Percentiles rank a stretch among this genome's conserved stretches.
Conservation (phyloP, 1,284 basidiomycete genomes). For the Trametes polyzona region DNA sequence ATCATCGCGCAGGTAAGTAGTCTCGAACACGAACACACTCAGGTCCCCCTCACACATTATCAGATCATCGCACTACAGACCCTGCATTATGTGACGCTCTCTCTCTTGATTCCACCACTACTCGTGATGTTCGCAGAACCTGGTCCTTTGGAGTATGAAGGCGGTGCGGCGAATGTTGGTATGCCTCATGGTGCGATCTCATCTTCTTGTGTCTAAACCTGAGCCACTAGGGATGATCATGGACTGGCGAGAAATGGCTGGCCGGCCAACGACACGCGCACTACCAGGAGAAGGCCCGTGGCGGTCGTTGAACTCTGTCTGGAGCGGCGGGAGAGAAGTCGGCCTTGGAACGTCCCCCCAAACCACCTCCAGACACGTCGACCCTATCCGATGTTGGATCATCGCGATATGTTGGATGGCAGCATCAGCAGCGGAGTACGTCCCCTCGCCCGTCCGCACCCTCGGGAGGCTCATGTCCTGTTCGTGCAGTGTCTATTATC, state of each 20-base stretch:
- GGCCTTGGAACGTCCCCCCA: constrained; percentile 56
- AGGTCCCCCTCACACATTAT: neutral
- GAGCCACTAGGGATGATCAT: constrained; percentile 77
- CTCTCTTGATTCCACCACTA: constrained; percentile 82
- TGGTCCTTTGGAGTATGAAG: constrained; percentile 79
- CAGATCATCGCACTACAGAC: constrained; percentile 93
- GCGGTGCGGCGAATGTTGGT: constrained; percentile 83
- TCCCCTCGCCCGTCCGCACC: neutral
- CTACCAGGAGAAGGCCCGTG: constrained; percentile 65
- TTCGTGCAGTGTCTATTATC: constrained; percentile 74
- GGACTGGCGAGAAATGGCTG: constrained; percentile 97
- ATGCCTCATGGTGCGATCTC: constrained; percentile 32
- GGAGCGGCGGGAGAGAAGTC: constrained; percentile 77
- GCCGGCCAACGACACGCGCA: constrained; percentile 72
- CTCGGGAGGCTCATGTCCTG: neutral
- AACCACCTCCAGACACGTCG: constrained; percentile 61
- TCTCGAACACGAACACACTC: neutral
- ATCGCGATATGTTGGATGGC: constrained; percentile 84
- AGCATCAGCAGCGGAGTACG: constrained; percentile 79
- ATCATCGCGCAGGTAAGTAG: constrained; percentile 68
- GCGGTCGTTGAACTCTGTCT: constrained; percentile 68
- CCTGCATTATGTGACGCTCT: constrained; percentile 89
- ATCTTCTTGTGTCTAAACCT: neutral
- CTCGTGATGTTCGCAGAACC: constrained; percentile 78
- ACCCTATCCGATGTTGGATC: constrained; percentile 84